Evolutionary conservation across 805 yeast species (phyloP).

Genomic region (Candida tammaniensis): DNA sequence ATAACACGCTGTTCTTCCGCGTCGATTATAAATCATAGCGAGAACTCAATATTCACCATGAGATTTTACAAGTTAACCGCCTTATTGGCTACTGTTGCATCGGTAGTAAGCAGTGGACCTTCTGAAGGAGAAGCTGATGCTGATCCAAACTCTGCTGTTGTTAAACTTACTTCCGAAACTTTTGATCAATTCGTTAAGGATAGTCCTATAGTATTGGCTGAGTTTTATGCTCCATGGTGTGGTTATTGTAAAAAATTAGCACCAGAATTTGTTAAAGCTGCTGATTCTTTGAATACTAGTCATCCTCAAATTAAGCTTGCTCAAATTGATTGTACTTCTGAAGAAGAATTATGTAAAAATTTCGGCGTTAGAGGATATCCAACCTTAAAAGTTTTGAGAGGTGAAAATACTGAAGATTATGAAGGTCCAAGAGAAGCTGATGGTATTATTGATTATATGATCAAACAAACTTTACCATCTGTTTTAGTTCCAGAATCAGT

Average conservation of each 20-base stretch:
- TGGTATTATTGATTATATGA: constrained; percentile 75
- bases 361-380: constrained; percentile 81
- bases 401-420: constrained; percentile 56
- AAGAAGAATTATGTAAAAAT: constrained; percentile 65
- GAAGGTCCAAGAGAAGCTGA: constrained; percentile 82
- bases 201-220: constrained; percentile 79
- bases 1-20: constrained; percentile 4
- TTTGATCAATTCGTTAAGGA: constrained; percentile 64
- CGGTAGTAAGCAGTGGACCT: constrained; percentile 37
- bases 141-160: constrained; percentile 82
- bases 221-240: constrained; percentile 97
- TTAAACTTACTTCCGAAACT: constrained; percentile 64
- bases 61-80: constrained; percentile 41
- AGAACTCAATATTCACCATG: constrained; percentile 18
- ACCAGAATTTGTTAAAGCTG: constrained; percentile 76
- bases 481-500: constrained; percentile 41
- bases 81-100: constrained; percentile 37
- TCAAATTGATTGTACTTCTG: constrained; percentile 82
- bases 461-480: constrained; percentile 78
- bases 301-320: constrained; percentile 63
- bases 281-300: constrained; percentile 52
- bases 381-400: constrained; percentile 73
- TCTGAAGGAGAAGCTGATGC: constrained; percentile 64
- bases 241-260: constrained; percentile 91
- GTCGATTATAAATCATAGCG: constrained; percentile 3